These are phyloP conservation scores for Didymella segeticola DNA, from an alignment of 2,329 filamentous ascomycete species.

Conservation along the genomic window DNA sequence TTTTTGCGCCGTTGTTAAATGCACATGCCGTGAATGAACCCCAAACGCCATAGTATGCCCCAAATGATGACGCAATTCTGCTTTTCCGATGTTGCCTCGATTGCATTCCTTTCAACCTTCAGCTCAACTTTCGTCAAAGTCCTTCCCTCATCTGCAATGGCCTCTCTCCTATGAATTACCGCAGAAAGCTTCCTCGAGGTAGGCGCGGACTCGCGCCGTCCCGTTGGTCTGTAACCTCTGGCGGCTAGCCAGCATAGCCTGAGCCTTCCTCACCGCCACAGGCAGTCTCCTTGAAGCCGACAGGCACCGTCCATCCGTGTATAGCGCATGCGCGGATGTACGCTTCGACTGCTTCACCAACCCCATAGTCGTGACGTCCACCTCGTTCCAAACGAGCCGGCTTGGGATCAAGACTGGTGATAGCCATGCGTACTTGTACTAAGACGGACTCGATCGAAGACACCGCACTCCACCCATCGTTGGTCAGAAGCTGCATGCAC, in stretches of 20 bases:
- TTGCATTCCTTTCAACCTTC: too few relatives aligned
- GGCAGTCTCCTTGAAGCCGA: constrained; percentile 63
- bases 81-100: not conserved
- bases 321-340: constrained; percentile 70
- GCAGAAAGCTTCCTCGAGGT: too few relatives aligned
- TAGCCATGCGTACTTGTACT: constrained; percentile 79
- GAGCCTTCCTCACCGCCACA: constrained; percentile 33
- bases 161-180: too few relatives aligned
- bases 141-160: too few relatives aligned
- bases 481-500: constrained; percentile 82
- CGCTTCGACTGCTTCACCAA: constrained; percentile 75
- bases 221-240: not conserved
- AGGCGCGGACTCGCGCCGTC: too few relatives aligned
- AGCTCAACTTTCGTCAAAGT: not conserved
- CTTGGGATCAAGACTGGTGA: constrained; percentile 70
- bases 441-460: constrained; percentile 79
- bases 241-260: not conserved
- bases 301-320: constrained; percentile 78
- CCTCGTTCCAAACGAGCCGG: constrained; percentile 70
- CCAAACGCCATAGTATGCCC: not conserved
- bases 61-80: not conserved
- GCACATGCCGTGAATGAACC: not conserved
- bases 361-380: constrained; percentile 63
- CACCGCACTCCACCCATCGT: constrained; percentile 78
- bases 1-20: not conserved